Conservation (phyloP, 495 filamentous ascomycete genomes). For the Penicillium crystallinum region DNA sequence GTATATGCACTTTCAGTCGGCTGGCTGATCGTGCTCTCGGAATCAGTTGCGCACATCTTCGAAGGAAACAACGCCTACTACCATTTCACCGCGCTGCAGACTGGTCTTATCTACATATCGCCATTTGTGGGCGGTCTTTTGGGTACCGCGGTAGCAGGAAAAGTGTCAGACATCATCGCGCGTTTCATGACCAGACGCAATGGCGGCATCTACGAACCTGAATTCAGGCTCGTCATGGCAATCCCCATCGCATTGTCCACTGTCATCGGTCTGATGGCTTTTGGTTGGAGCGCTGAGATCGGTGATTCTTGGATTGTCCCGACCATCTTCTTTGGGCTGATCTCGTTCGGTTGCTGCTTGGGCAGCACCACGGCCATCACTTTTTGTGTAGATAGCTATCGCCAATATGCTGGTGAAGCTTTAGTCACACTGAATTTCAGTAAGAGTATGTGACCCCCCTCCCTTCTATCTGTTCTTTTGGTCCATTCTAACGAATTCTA, state of each 20-base stretch:
- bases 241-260: constrained; percentile 75
- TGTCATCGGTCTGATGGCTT: constrained; percentile 83
- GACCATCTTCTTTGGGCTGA: constrained; percentile 84
- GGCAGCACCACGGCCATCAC: constrained; percentile 94
- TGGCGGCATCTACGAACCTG: constrained; percentile 89
- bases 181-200: constrained; percentile 76
- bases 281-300: constrained; percentile 79
- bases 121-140: constrained; percentile 86
- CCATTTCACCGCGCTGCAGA: constrained; percentile 71
- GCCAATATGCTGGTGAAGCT: constrained; percentile 91
- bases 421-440: constrained; percentile 91
- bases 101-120: constrained; percentile 83
- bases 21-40: constrained; percentile 93
- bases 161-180: constrained; percentile 80
- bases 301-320: constrained; percentile 85
- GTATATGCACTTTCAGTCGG: constrained; percentile 89
- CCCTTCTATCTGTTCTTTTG: background rate
- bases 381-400: constrained; percentile 88
- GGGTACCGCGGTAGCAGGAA: constrained; percentile 86
- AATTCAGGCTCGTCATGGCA: constrained; percentile 92
- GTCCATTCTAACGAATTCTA: constrained; percentile 2
- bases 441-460: constrained; percentile 56
- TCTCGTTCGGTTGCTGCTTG: constrained; percentile 90
- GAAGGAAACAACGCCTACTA: constrained; percentile 59
- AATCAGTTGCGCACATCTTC: constrained; percentile 76